Base-by-base conservation (phyloP, 2,329 filamentous ascomycete genomes). In the Phyllosticta ampelicida region DNA sequence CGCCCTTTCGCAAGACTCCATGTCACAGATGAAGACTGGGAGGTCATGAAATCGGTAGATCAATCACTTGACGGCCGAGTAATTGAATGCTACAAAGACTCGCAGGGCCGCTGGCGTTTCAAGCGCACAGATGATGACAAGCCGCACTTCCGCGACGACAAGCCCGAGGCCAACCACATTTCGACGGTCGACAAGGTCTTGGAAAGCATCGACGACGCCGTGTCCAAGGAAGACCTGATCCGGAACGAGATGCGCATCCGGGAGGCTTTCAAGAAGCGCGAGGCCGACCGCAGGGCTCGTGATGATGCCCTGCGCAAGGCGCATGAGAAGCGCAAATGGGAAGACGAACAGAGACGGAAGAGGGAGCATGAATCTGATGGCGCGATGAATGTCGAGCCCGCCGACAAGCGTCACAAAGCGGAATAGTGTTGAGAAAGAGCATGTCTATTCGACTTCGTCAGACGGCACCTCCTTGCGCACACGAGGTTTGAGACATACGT, bases 131-230 rank as follows among this genome's bases (percentile, higher is more conserved):
- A 67, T 28, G 73, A 76, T 55, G 74, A 74, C 11, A 71, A 71
- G 19, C 86, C 94, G 65, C 85, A 91, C 28, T 92, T 96, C 72
- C 82, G 94, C 55, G 91, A 97, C 67, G 94, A 99, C 73, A 99
- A 99, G 75, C 77, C 79, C 26, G 87, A 96, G 64, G 90, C 89
- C 0, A 99, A 99, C 67, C 91, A 97, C 72, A 86, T 88, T 60
- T 85, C 78, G 18, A 92, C 89, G 0, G 89, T 96, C 1, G 78
- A 85, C 23, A 95, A 87, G 69, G 94, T 99, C 3, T 80, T 96
- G 60, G 86, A 92, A 63, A 95, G 89, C 71, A 97, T 99, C 65
- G 80, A 84, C 61, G 90, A 96, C 66, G 85, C 84, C 1, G 90
- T 99, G 10, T 87, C 84, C 0, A 84, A 96, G 72, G 79, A 88